phyloP scores from a whole-genome alignment of 371 early-diverging fungal genomes.

The Quaeritorhiza haematococci region DNA sequence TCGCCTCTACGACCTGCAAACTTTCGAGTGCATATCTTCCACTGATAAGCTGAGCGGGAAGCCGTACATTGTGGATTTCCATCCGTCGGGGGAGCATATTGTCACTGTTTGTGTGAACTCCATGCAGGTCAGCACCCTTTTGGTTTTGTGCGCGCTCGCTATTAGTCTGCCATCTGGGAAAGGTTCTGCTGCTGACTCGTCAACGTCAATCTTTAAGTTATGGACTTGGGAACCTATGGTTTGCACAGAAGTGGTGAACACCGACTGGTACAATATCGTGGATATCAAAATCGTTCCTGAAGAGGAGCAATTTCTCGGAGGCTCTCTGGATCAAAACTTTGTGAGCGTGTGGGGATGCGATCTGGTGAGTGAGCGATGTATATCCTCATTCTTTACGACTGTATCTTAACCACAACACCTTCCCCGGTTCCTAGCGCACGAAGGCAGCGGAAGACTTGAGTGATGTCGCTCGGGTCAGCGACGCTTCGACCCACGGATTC shows the following conservation, averaged over 20 bases:
- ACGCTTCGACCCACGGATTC: too few species aligned
- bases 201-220: constrained; percentile 20
- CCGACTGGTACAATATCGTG: constrained; percentile 35
- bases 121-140: constrained; percentile 23
- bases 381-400: too few species aligned
- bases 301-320: constrained; percentile 31
- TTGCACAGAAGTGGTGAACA: constrained; percentile 21
- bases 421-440: too few species aligned
- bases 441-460: too few species aligned
- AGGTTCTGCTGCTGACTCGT: background rate
- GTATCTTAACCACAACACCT: too few species aligned
- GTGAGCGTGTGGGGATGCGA: constrained; percentile 35
- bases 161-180: background rate
- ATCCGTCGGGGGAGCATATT: constrained; percentile 31
- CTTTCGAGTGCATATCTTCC: constrained; percentile 32
- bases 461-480: too few species aligned
- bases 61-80: constrained; percentile 34
- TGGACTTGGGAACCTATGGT: constrained; percentile 41
- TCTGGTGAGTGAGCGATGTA: background rate
- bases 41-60: constrained; percentile 2
- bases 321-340: constrained; percentile 37
- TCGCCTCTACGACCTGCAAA: constrained; percentile 43
- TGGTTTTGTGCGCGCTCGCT: background rate
- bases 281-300: constrained; percentile 38
- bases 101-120: constrained; percentile 28